Conservation (phyloP, 192 early-diverging fungal genomes). For the Coemansia sp. region DNA sequence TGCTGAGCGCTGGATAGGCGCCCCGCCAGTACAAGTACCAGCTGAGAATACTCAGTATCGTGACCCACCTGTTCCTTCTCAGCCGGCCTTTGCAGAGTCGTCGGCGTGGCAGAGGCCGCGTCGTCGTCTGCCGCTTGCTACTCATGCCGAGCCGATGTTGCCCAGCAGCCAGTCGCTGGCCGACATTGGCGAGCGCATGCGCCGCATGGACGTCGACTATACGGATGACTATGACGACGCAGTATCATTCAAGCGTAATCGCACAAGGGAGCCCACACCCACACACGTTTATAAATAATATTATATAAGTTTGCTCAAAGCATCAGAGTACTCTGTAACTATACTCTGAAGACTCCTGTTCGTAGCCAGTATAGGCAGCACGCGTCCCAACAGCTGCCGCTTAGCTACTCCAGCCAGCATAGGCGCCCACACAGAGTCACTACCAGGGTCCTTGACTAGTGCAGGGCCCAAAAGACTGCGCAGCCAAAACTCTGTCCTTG, state of each 20-base stretch:
- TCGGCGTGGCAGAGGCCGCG: not conserved
- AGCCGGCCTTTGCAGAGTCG: not conserved
- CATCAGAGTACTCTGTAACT: conserved; percentile 61
- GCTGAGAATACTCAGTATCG: not conserved
- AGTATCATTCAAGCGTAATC: conserved; percentile 43
- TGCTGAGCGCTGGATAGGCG: conserved; percentile 50
- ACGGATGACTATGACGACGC: conserved; percentile 1
- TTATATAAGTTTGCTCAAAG: conserved; percentile 14
- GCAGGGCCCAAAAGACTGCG: conserved; percentile 49
- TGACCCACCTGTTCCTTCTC: not conserved
- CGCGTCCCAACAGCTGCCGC: conserved; percentile 64
- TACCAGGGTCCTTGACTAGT: not conserved
- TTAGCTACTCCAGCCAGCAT: conserved; percentile 63
- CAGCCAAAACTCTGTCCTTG: conserved; percentile 32
- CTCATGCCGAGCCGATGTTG: no score
- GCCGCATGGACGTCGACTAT: conserved; percentile 32
- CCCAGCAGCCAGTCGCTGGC: conserved; percentile 15
- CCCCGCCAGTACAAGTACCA: not conserved
- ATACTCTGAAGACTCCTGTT: conserved; percentile 69
- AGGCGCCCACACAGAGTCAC: conserved; percentile 6
- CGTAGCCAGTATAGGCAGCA: conserved; percentile 70
- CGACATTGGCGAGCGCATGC: conserved; percentile 52
- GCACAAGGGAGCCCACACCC: conserved; percentile 45
- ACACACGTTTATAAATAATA: conserved; percentile 23
- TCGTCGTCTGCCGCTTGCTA: no score